Evolutionary conservation across 1,284 basidiomycete species (phyloP).

Genomic region (Entoloma clypeatum): DNA sequence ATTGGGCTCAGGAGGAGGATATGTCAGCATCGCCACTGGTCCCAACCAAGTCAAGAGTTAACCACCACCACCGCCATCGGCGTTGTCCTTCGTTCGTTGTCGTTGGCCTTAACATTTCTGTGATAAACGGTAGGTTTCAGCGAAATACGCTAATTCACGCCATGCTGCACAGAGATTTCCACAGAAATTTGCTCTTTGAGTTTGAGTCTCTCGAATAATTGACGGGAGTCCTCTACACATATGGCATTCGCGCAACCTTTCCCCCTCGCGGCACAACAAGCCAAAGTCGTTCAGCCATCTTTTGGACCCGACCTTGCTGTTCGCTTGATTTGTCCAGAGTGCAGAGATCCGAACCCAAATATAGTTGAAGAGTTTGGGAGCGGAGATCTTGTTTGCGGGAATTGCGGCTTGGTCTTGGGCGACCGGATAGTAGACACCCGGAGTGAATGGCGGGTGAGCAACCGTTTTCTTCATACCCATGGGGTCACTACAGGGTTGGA

Average conservation of each 20-base stretch:
- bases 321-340: slow-evolving; percentile 92
- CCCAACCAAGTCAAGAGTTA: too few relatives aligned
- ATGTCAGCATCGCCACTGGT: too few relatives aligned
- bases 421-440: slow-evolving; percentile 97
- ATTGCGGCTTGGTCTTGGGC: slow-evolving; percentile 93
- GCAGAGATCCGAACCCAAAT: slow-evolving; percentile 87
- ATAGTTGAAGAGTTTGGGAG: slow-evolving; percentile 97
- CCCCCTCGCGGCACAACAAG: slow-evolving; percentile 55
- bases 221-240: slow-evolving; percentile 18
- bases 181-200: slow-evolving; percentile 11
- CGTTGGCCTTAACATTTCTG: too few relatives aligned
- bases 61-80: too few relatives aligned
- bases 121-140: slow-evolving; percentile 15
- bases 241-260: slow-evolving; percentile 64
- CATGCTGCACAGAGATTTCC: slow-evolving; percentile 16
- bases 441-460: slow-evolving; percentile 93
- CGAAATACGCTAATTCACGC: slow-evolving; percentile 11
- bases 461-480: slow-evolving; percentile 15
- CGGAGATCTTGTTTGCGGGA: slow-evolving; percentile 96
- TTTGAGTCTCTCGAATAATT: not conserved
- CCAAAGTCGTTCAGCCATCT: slow-evolving; percentile 48
- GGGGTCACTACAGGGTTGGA: slow-evolving; percentile 23
- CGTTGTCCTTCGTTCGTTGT: too few relatives aligned
- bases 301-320: slow-evolving; percentile 83
- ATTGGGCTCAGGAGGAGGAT: too few relatives aligned